Evolutionary conservation across 73 alveolate species (phyloP).

Genomic region (Paramecium octaurelia): DNA sequence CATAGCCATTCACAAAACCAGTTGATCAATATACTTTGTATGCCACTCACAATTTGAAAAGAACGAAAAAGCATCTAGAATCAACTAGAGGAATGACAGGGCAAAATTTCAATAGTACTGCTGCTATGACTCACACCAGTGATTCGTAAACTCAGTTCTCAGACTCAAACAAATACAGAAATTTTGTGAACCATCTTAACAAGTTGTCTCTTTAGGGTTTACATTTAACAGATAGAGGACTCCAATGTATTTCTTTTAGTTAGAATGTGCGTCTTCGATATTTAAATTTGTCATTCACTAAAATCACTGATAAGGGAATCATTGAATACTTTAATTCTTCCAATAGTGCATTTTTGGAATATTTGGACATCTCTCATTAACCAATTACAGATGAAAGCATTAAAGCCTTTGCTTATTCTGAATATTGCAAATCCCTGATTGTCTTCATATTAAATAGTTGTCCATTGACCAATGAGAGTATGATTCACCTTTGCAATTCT

Average conservation of each 20-base stretch:
- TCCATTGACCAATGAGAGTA: background rate
- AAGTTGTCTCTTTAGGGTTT: slow-evolving; percentile 11
- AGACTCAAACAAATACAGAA: background rate
- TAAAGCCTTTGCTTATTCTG: background rate
- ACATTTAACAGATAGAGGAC: slow-evolving; percentile 5
- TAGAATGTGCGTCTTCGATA: background rate
- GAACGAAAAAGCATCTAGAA: background rate
- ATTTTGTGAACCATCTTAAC: background rate
- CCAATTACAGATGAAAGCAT: background rate
- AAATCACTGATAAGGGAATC: background rate
- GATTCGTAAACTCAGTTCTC: background rate
- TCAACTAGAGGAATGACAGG: background rate
- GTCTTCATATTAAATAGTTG: background rate
- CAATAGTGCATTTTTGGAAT: background rate
- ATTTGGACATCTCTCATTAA: background rate
- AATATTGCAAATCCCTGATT: background rate
- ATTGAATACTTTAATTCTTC: background rate
- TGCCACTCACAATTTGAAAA: background rate
- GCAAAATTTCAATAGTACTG: background rate
- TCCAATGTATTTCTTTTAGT: background rate
- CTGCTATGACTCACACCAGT: background rate
- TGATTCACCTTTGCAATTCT: background rate
- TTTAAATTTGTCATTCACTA: slow-evolving; percentile 21
- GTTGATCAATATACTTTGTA: background rate
- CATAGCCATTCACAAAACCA: background rate